Evolutionary conservation across 768 basidiomycete species (phyloP).

Genomic region (Leccinum broughii): DNA sequence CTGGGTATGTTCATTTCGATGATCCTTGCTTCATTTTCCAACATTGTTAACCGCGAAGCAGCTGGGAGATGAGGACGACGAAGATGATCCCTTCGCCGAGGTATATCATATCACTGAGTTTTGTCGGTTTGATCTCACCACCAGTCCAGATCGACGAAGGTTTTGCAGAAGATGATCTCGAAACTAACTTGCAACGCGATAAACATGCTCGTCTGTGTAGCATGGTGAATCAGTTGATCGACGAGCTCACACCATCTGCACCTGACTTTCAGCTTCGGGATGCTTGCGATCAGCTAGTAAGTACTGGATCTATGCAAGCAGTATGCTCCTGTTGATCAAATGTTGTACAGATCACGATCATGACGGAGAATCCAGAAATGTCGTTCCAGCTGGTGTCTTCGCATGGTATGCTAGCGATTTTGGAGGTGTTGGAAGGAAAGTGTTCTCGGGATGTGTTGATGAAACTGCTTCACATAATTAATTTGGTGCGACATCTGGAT

Average conservation of each 20-base stretch:
- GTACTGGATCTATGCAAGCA: conserved; percentile 22
- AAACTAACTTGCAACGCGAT: conserved; percentile 90
- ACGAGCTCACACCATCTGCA: conserved; percentile 78
- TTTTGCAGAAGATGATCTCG: conserved; percentile 88
- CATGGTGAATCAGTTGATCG: conserved; percentile 81
- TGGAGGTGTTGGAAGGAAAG: conserved; percentile 89
- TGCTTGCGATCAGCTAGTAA: conserved; percentile 84
- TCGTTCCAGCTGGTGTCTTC: conserved; percentile 84
- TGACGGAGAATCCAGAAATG: conserved; percentile 82
- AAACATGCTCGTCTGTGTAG: conserved; percentile 87
- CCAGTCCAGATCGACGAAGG: conserved; percentile 80
- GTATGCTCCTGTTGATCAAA: neutral
- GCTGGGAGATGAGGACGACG: conserved; percentile 83
- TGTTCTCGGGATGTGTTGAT: conserved; percentile 84
- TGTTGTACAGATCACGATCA: conserved; percentile 63
- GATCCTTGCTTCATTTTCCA: neutral
- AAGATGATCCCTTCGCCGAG: conserved; percentile 96
- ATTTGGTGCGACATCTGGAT: conserved; percentile 54
- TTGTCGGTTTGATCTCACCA: conserved; percentile 6
- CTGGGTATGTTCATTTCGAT: conserved; percentile 56
- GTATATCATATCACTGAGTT: conserved; percentile 37
- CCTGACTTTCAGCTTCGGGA: conserved; percentile 82
- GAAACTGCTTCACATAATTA: conserved; percentile 86
- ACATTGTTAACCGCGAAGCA: conserved; percentile 27
- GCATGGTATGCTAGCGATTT: conserved; percentile 92